phyloP scores from a whole-genome alignment of 495 filamentous ascomycete genomes.

The Podospora didyma region DNA sequence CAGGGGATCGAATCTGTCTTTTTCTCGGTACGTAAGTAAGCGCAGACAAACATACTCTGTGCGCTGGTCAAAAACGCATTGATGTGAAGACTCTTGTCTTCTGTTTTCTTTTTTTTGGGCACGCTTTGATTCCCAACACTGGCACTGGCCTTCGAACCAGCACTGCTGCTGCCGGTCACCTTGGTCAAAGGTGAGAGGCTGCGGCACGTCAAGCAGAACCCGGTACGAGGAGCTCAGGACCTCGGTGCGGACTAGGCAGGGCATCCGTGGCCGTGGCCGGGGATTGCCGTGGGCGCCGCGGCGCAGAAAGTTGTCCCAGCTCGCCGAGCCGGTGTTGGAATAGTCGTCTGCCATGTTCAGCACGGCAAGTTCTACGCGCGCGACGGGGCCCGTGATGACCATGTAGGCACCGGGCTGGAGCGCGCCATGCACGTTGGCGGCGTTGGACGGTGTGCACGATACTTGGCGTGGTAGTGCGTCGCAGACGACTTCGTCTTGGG shows the following conservation, averaged over 20 bases:
- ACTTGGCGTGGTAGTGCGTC: background rate
- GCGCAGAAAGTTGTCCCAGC: background rate
- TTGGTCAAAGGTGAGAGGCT: background rate
- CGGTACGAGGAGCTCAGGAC: background rate
- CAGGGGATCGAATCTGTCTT: background rate
- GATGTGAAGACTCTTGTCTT: no score
- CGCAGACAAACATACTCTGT: background rate
- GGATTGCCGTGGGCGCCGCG: background rate
- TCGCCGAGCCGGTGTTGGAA: background rate
- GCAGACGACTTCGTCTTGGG: background rate
- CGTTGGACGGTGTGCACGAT: background rate
- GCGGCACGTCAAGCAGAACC: background rate
- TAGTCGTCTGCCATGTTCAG: background rate
- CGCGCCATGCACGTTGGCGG: background rate
- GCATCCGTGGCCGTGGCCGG: background rate
- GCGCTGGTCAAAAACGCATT: background rate
- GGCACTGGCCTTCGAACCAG: background rate
- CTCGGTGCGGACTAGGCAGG: background rate
- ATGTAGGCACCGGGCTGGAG: background rate
- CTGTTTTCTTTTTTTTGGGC: no score
- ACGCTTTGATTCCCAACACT: background rate
- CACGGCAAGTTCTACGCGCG: background rate
- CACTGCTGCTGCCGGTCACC: background rate
- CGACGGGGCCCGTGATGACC: background rate
- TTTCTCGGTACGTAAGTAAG: background rate